phyloP scores from a whole-genome alignment of 2,329 filamentous ascomycete species.

The Tetracladium maxilliforme region DNA sequence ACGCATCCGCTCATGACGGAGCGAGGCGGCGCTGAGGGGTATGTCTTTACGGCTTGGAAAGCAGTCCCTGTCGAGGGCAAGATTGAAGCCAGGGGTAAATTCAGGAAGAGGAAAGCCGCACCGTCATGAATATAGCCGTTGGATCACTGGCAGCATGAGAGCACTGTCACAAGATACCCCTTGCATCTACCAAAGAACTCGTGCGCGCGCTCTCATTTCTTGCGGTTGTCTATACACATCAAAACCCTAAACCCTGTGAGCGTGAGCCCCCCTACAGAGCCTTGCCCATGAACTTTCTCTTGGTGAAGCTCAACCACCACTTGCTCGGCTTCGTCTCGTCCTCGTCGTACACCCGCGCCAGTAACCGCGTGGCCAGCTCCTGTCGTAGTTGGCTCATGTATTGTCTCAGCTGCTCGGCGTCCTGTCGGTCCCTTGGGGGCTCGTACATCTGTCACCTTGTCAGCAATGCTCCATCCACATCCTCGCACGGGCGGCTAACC shows the following conservation, averaged over 20 bases:
- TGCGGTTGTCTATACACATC: no score
- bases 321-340: slow-evolving; percentile 58
- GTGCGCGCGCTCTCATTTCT: no score
- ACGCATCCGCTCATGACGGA: slow-evolving; percentile 93
- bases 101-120: slow-evolving; percentile 63
- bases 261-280: slow-evolving; percentile 37
- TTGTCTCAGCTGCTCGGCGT: slow-evolving; percentile 76
- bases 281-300: slow-evolving; percentile 99
- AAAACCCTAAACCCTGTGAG: not conserved
- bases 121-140: no score
- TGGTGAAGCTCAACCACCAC: slow-evolving; percentile 98
- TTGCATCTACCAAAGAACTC: no score
- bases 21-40: slow-evolving; percentile 78
- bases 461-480: slow-evolving; percentile 2
- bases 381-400: slow-evolving; percentile 90
- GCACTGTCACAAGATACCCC: no score
- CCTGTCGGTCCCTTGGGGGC: slow-evolving; percentile 70
- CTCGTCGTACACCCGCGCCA: slow-evolving; percentile 79
- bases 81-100: slow-evolving; percentile 71
- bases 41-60: slow-evolving; percentile 70
- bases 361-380: slow-evolving; percentile 69
- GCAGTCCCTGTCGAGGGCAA: slow-evolving; percentile 67
- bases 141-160: no score
- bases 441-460: slow-evolving; percentile 59
- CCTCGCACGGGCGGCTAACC: slow-evolving; percentile 19